These are phyloP conservation scores for Eimeria tenella DNA, from an alignment of 169 alveolate genomes.

Conservation along the genomic window DNA sequence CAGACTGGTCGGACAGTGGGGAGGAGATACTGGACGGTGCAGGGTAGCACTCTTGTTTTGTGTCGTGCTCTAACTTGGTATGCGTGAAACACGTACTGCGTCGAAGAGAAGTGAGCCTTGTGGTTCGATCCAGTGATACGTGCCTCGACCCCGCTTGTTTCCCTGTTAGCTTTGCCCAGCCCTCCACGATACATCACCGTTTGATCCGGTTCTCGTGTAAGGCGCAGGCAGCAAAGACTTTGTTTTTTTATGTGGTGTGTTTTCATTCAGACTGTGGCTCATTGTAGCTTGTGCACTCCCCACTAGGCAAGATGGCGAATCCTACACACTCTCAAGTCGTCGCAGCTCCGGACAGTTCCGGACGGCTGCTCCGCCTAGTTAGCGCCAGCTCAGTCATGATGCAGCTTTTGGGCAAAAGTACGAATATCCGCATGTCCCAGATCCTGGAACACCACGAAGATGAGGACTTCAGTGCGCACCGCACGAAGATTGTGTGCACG, in stretches of 20 bases:
- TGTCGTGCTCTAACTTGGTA: neutral
- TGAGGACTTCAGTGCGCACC: conserved; percentile 87
- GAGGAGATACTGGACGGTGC: neutral
- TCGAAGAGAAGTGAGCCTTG: conserved; percentile 24
- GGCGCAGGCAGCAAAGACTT: neutral
- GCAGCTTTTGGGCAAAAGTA: conserved; percentile 82
- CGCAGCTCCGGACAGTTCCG: conserved; percentile 72
- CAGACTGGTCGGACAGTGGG: conserved; percentile 33
- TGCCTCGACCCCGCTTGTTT: neutral
- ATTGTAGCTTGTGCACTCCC: neutral
- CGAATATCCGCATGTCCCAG: conserved; percentile 80
- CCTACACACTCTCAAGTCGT: conserved; percentile 61
- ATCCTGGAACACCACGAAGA: conserved; percentile 75
- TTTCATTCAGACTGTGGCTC: conserved; percentile 19
- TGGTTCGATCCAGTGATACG: neutral
- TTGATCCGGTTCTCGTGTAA: neutral
- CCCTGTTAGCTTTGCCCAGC: neutral
- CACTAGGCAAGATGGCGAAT: conserved; percentile 55
- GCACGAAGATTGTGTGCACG: conserved; percentile 98
- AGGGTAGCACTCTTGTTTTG: neutral
- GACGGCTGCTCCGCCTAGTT: conserved; percentile 80
- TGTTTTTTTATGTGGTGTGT: neutral
- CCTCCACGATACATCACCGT: neutral
- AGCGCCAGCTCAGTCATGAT: conserved; percentile 78
- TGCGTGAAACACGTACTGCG: neutral